Evolutionary conservation across 2,329 filamentous ascomycete species (phyloP).

Genomic region (Leptographium galeiforme): DNA sequence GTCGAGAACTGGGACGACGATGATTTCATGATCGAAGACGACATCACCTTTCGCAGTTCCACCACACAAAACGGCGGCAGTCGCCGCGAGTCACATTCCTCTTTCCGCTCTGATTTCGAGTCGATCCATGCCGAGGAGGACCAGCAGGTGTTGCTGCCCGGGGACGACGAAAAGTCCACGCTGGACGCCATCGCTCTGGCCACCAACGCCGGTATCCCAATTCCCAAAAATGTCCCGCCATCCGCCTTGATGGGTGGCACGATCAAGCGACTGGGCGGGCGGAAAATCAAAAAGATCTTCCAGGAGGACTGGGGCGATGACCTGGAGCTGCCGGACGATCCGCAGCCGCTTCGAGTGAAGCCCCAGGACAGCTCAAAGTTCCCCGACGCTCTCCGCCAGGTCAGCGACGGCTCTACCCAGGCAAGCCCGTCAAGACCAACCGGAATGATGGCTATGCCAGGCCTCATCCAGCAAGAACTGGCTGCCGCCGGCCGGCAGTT

Average conservation of each 20-base stretch:
- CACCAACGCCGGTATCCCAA: constrained; percentile 78
- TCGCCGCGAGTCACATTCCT: constrained; percentile 67
- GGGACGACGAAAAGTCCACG: constrained; percentile 73
- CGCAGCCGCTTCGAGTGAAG: constrained; percentile 52
- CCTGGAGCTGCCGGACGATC: constrained; percentile 50
- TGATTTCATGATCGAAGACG: constrained; percentile 58
- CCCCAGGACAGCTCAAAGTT: constrained; percentile 45
- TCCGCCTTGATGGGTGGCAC: constrained; percentile 86
- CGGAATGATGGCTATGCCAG: constrained; percentile 10
- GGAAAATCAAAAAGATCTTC: constrained; percentile 57
- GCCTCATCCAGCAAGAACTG: constrained; percentile 19
- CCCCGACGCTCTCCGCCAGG: constrained; percentile 54
- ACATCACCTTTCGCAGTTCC: constrained; percentile 44
- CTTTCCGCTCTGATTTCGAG: constrained; percentile 70
- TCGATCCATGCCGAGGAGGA: constrained; percentile 70
- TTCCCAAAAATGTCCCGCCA: constrained; percentile 73
- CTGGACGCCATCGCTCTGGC: constrained; percentile 78
- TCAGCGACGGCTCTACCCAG: constrained; percentile 43
- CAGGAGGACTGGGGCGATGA: constrained; percentile 76
- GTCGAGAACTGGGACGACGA: constrained; percentile 74
- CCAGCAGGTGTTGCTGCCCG: constrained; percentile 72
- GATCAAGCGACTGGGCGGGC: constrained; percentile 75
- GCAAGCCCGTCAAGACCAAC: constrained; percentile 33
- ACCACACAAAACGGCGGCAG: constrained; percentile 31
- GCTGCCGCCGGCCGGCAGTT: constrained; percentile 17